phyloP scores from a whole-genome alignment of 306 rosid species.

The Lathyrus sativus region DNA sequence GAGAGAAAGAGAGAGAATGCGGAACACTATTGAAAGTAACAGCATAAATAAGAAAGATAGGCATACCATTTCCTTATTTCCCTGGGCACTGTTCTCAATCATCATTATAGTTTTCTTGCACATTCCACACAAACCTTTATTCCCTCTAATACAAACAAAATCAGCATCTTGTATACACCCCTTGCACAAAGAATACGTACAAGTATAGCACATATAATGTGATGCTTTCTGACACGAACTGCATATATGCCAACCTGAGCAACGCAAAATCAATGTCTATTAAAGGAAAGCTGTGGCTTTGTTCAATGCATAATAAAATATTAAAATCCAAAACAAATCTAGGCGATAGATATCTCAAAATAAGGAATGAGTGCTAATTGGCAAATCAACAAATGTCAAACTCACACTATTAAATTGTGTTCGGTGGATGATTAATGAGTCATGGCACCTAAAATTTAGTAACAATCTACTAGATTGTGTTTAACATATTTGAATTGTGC shows the following conservation, averaged over 20 bases:
- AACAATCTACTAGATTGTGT: neutral
- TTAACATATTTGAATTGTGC: neutral
- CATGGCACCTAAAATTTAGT: neutral
- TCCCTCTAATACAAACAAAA: conserved; percentile 79
- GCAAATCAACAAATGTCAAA: conserved; percentile 17
- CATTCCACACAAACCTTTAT: conserved; percentile 83
- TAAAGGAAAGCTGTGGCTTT: neutral
- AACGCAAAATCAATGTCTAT: conserved; percentile 21
- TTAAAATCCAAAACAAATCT: conserved; percentile 19
- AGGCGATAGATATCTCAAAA: conserved; percentile 11
- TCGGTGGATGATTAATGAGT: neutral
- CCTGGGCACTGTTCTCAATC: conserved; percentile 67
- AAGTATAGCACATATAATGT: conserved; percentile 91
- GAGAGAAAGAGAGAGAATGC: neutral
- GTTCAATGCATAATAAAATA: conserved; percentile 15
- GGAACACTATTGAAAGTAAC: neutral
- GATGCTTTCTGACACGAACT: conserved; percentile 79
- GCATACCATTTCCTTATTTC: conserved; percentile 72
- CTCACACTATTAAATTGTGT: neutral
- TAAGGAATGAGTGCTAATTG: conserved; percentile 16
- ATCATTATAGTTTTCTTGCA: conserved; percentile 92
- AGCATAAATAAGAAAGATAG: conserved; percentile 35
- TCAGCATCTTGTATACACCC: conserved; percentile 80
- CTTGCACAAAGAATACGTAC: conserved; percentile 90
- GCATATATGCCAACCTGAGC: conserved; percentile 98